Conservation (phyloP, 768 basidiomycete genomes). For the Porpolomopsis calyptriformis region DNA sequence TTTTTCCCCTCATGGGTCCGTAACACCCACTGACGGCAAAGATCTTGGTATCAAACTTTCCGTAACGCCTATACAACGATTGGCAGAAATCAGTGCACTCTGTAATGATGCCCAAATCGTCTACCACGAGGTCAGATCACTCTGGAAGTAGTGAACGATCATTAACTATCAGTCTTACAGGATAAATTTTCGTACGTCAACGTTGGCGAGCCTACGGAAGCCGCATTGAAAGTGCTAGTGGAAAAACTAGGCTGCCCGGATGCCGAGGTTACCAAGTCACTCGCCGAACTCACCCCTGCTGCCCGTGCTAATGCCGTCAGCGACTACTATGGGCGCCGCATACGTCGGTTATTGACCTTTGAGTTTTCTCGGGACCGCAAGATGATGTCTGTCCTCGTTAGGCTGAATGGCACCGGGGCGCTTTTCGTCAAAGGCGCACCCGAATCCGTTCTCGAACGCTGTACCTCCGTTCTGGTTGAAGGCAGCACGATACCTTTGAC, state of each 20-base stretch:
- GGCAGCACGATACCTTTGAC: constrained; percentile 59
- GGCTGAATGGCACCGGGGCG: constrained; percentile 54
- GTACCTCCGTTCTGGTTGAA: constrained; percentile 60
- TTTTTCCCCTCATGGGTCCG: constrained; percentile 73
- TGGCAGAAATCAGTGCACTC: constrained; percentile 86
- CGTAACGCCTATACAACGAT: constrained; percentile 64
- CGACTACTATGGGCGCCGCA: constrained; percentile 64
- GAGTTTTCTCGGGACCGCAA: constrained; percentile 98
- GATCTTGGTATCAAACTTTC: constrained; percentile 43
- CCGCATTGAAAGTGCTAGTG: constrained; percentile 86
- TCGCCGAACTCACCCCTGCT: constrained; percentile 44
- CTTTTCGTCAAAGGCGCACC: constrained; percentile 95
- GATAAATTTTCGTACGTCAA: constrained; percentile 72
- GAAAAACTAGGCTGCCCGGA: constrained; percentile 86
- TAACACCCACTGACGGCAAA: constrained; percentile 60
- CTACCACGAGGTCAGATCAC: constrained; percentile 65
- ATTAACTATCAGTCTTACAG: constrained; percentile 27
- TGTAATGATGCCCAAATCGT: constrained; percentile 93
- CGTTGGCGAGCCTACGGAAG: constrained; percentile 95
- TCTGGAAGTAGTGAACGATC: not conserved
- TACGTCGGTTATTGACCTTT: constrained; percentile 82
- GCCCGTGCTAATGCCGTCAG: constrained; percentile 76
- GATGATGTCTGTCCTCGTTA: constrained; percentile 96
- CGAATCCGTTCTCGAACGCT: constrained; percentile 87
- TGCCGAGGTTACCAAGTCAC: constrained; percentile 41